Evolutionary conservation across 441 rosid species (phyloP).

Genomic region (Pelargonium australe): DNA sequence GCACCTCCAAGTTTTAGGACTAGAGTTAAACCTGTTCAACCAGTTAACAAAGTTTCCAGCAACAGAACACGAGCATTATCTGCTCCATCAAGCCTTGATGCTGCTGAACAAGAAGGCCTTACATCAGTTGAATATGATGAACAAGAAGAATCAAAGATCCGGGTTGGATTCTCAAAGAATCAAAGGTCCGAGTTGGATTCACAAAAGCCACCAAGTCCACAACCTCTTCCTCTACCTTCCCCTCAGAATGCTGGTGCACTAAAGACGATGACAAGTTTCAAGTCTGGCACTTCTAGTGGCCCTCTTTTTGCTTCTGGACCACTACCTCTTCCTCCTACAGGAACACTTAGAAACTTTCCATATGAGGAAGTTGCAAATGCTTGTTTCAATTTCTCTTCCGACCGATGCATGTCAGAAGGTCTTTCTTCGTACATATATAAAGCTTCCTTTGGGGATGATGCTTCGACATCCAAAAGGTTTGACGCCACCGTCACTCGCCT

Average conservation of each 20-base stretch:
- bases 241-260: conserved; percentile 46
- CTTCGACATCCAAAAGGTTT: conserved; percentile 56
- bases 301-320: conserved; percentile 74
- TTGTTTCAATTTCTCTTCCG: conserved; percentile 66
- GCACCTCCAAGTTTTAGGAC: conserved; percentile 93
- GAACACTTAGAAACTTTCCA: conserved; percentile 54
- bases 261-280: conserved; percentile 64
- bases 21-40: conserved; percentile 67
- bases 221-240: conserved; percentile 89
- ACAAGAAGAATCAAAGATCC: conserved; percentile 51
- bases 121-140: conserved; percentile 50
- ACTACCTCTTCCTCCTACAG: conserved; percentile 80
- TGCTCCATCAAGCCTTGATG: conserved; percentile 85
- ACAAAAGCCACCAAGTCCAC: conserved; percentile 47
- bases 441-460: conserved; percentile 87
- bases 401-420: conserved; percentile 70
- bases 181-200: conserved; percentile 33
- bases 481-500: conserved; percentile 88
- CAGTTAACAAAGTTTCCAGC: conserved; percentile 29
- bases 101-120: conserved; percentile 66
- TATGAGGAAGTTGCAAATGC: conserved; percentile 77
- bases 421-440: conserved; percentile 74
- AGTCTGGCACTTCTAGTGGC: conserved; percentile 48
- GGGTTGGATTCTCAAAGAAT: conserved; percentile 42
- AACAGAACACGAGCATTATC: conserved; percentile 61